A percentile compares a stretch with the other conserved stretches of the same genome.
Evolutionary conservation across 768 basidiomycete genomes (phyloP).

Genomic region (Tephrocybe sp.): DNA sequence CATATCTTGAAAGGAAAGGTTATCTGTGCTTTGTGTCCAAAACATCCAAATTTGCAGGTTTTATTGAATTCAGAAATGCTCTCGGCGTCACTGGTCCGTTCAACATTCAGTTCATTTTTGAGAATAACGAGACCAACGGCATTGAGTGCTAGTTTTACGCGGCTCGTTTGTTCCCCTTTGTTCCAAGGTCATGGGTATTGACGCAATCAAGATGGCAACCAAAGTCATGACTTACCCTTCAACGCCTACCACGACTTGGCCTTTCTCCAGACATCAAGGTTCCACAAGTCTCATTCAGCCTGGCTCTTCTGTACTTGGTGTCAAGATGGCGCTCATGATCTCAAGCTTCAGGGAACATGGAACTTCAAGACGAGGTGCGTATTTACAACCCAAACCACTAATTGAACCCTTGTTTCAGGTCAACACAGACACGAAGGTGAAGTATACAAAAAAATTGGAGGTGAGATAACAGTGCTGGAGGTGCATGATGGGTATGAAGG

Average conservation of each 20-base stretch:
- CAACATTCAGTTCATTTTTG: slow-evolving; percentile 99
- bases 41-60: no score
- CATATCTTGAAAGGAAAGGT: no score
- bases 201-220: slow-evolving; percentile 98
- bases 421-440: no score
- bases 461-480: no score
- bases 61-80: slow-evolving; percentile 94
- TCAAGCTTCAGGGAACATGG: no score
- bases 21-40: no score
- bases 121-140: slow-evolving; percentile 99
- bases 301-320: slow-evolving; percentile 95
- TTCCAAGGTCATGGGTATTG: slow-evolving; percentile 98
- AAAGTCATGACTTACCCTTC: slow-evolving; percentile 93
- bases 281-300: slow-evolving; percentile 97
- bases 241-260: slow-evolving; percentile 85
- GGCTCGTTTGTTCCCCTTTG: slow-evolving; percentile 97
- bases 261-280: slow-evolving; percentile 94
- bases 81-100: slow-evolving; percentile 97
- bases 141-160: slow-evolving; percentile 99
- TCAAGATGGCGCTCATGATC: slow-evolving; percentile 99
- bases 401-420: no score
- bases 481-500: no score
- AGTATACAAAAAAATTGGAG: no score
- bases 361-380: no score
- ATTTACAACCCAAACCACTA: no score